phyloP scores from a whole-genome alignment of 352 stramenopile genomes.

The Phytophthora litchii region DNA sequence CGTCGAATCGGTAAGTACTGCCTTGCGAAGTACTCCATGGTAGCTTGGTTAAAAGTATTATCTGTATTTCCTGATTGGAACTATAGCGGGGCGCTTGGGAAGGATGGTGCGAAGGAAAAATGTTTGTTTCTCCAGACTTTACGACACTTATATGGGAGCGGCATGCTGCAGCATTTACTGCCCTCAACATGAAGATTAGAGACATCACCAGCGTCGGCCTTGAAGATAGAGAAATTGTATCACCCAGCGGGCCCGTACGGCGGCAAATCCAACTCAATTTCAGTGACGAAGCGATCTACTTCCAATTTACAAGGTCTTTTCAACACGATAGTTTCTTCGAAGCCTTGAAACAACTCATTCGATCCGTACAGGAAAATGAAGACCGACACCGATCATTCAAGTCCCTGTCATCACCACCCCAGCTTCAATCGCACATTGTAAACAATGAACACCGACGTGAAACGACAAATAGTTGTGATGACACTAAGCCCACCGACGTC shows the following conservation, averaged over 20 bases:
- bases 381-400: conserved; percentile 7
- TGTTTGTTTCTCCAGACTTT: conserved; percentile 23
- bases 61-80: not conserved
- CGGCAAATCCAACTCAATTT: conserved; percentile 20
- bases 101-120: conserved; percentile 30
- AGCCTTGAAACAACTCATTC: conserved; percentile 16
- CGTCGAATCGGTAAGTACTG: conserved; percentile 26
- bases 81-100: conserved; percentile 33
- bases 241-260: not conserved
- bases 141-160: conserved; percentile 29
- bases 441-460: not conserved
- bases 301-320: conserved; percentile 12
- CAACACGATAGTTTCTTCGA: conserved; percentile 28
- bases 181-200: conserved; percentile 25
- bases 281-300: conserved; percentile 21
- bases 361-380: not conserved
- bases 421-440: not conserved
- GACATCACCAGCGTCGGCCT: conserved; percentile 22
- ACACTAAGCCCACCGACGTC: not conserved
- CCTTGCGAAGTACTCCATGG: not conserved
- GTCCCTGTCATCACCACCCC: conserved; percentile 9
- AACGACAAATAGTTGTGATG: not conserved
- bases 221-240: conserved; percentile 5
- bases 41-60: not conserved
- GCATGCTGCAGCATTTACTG: conserved; percentile 20